Conservation (phyloP, 148 eudicot genomes). For the Drosera capensis region DNA sequence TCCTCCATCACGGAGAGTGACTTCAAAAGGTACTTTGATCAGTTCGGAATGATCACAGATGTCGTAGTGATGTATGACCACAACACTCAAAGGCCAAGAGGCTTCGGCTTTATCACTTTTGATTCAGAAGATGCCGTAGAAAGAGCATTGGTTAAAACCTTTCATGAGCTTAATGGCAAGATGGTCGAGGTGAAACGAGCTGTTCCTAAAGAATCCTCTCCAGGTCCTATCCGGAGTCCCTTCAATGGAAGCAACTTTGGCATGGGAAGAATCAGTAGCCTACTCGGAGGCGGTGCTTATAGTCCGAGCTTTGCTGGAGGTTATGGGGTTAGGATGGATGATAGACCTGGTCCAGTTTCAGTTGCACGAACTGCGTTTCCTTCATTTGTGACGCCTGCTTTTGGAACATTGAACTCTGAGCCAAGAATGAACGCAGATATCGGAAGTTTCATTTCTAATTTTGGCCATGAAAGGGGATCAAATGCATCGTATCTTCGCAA, state of each 20-base stretch:
- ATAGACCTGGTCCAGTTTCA: constrained; percentile 48
- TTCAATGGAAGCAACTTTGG: constrained; percentile 40
- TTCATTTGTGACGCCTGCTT: constrained; percentile 40
- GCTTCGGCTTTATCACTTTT: constrained; percentile 90
- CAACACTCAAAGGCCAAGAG: constrained; percentile 95
- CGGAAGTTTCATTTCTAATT: constrained; percentile 25
- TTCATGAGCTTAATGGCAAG: constrained; percentile 92
- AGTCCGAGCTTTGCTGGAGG: constrained; percentile 37
- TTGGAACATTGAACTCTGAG: constrained; percentile 38
- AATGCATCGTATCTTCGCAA: constrained; percentile 26
- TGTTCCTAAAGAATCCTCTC: constrained; percentile 84
- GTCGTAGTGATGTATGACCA: constrained; percentile 99
- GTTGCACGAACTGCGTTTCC: constrained; percentile 54
- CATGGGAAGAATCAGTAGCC: constrained; percentile 37
- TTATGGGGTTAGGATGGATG: constrained; percentile 65
- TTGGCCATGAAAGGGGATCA: constrained; percentile 45
- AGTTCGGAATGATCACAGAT: constrained; percentile 81
- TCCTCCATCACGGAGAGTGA: constrained; percentile 85
- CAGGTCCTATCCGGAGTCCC: constrained; percentile 53
- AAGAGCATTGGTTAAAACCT: constrained; percentile 50
- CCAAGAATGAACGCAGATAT: constrained; percentile 38
- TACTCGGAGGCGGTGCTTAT: constrained; percentile 46
- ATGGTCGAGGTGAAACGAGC: constrained; percentile 97
- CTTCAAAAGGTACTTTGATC: constrained; percentile 79
- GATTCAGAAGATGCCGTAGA: constrained; percentile 96